Evolutionary conservation across 2,329 filamentous ascomycete genomes (phyloP).

Genomic region (Cytospora leucostoma): DNA sequence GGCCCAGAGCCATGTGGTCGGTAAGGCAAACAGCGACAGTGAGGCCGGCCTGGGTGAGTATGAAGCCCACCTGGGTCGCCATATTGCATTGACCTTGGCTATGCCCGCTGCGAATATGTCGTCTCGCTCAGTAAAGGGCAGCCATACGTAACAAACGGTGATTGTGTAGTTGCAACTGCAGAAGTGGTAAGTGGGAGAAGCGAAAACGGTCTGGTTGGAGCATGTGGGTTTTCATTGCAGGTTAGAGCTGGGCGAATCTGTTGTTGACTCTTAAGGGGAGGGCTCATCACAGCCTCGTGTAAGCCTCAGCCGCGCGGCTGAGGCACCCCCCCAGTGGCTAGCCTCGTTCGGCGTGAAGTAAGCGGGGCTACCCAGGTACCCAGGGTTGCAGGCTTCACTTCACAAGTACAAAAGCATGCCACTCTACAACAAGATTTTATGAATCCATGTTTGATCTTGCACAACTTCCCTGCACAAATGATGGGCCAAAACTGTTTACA

Average conservation of each 20-base stretch:
- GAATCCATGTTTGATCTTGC: no score
- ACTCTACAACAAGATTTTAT: no score
- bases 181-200: background rate
- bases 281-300: background rate
- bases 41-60: background rate
- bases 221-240: no score
- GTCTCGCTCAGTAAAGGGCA: background rate
- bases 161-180: background rate
- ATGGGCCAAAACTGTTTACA: no score
- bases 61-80: background rate
- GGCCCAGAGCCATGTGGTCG: background rate
- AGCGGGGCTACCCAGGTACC: no score
- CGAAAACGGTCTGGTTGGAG: no score
- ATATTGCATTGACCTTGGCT: background rate
- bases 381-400: no score
- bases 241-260: background rate
- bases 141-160: background rate
- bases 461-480: no score
- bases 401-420: no score
- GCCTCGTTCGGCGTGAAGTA: background rate
- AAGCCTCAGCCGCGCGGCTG: conserved; percentile 1
- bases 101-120: background rate
- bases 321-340: background rate
- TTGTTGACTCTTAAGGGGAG: background rate
- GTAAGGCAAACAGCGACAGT: background rate